Conservation (phyloP, 495 filamentous ascomycete genomes). For the Neurospora sp. region DNA sequence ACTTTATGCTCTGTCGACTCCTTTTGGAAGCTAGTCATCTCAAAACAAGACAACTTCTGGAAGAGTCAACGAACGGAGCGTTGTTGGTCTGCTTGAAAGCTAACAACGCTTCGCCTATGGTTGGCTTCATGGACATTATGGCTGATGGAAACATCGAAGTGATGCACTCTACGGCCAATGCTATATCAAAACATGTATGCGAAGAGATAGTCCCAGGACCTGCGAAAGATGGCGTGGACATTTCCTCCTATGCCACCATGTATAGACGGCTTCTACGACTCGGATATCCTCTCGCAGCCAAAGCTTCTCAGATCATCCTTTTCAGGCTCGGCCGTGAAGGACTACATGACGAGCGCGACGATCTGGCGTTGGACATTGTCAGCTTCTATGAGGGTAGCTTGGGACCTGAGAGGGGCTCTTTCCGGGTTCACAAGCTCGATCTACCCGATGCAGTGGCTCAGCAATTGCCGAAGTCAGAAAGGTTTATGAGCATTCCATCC, state of each 20-base stretch:
- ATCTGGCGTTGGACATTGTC: conserved; percentile 17
- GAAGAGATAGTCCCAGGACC: not conserved
- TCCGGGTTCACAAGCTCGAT: conserved; percentile 20
- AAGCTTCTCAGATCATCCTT: conserved; percentile 19
- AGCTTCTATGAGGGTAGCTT: conserved; percentile 6
- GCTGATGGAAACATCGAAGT: conserved; percentile 7
- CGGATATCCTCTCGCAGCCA: conserved; percentile 3
- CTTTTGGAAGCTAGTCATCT: conserved; percentile 15
- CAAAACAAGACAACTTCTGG: not conserved
- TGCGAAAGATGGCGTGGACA: not conserved
- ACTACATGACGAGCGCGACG: conserved; percentile 20
- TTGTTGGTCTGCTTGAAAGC: not conserved
- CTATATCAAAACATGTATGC: conserved; percentile 9
- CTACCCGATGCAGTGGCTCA: conserved; percentile 17
- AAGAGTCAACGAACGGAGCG: conserved; percentile 2
- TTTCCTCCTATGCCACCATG: conserved; percentile 7
- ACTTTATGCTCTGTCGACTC: conserved; percentile 21
- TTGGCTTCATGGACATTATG: conserved; percentile 23
- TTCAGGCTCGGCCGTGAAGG: conserved; percentile 19
- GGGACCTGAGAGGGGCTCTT: conserved; percentile 9
- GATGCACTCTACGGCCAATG: not conserved
- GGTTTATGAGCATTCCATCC: not conserved
- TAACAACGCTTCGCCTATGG: not conserved
- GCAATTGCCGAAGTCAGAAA: not conserved
- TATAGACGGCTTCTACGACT: conserved; percentile 4